phyloP scores from a whole-genome alignment of 2,329 filamentous ascomycete genomes.

The Graphilbum sp. region DNA sequence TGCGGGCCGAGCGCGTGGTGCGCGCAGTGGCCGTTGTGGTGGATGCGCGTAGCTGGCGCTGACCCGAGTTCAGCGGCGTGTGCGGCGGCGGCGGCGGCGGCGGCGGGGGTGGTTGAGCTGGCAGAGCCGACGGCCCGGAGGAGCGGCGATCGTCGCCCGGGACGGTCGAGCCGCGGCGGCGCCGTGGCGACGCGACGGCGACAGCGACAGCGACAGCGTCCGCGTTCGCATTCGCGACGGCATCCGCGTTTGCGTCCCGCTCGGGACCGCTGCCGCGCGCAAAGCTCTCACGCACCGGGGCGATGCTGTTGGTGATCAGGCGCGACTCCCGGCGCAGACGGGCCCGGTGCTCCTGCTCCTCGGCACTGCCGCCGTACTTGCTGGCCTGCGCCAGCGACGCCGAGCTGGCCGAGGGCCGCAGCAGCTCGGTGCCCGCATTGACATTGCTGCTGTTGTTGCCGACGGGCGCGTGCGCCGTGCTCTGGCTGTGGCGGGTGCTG shows the following conservation, averaged over 20 bases:
- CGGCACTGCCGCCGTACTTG: slow-evolving; percentile 11
- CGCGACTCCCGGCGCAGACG: slow-evolving; percentile 15
- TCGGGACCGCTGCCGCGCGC: slow-evolving; percentile 15
- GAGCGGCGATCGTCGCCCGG: no score
- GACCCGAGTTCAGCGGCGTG: not conserved
- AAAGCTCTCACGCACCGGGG: slow-evolving; percentile 20
- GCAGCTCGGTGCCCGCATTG: not conserved
- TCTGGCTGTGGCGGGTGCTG: not conserved
- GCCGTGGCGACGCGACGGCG: no score
- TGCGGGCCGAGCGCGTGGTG: slow-evolving; percentile 30
- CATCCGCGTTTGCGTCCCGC: no score
- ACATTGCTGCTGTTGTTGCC: not conserved
- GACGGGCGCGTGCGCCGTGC: not conserved
- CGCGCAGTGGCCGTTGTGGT: slow-evolving; percentile 22
- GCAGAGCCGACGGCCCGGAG: not conserved
- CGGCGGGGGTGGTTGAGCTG: not conserved
- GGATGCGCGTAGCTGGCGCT: slow-evolving; percentile 12
- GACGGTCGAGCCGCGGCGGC: no score
- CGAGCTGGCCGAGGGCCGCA: not conserved
- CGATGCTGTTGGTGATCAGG: slow-evolving; percentile 18
- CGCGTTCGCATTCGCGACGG: no score
- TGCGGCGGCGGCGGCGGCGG: slow-evolving; percentile 1
- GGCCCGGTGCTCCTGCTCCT: slow-evolving; percentile 10
- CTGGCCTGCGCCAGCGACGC: slow-evolving; percentile 8
- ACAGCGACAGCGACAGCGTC: no score